Base-by-base conservation (phyloP, 2,329 filamentous ascomycete species). In the Apiospora aurea region DNA sequence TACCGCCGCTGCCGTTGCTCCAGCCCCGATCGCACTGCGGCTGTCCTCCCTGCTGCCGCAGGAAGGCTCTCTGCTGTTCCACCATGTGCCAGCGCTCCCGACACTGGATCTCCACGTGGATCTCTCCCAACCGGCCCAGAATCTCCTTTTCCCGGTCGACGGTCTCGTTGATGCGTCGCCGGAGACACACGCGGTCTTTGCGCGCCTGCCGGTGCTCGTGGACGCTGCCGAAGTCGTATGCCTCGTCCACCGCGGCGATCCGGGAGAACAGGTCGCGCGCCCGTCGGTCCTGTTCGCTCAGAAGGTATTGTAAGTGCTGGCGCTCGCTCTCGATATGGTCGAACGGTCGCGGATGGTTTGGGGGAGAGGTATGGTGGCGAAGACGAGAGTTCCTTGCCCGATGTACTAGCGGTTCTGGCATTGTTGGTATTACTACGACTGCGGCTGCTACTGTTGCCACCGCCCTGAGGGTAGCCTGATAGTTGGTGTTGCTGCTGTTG, bases 91-190 rank as follows among this genome's bases (percentile, higher is more conserved):
- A 83, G 2, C 82, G 78, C 69, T 85, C 83, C 3, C 83, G 81
- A 51, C 82, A 84, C 74, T 85, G 83, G 18, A 87, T 83, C 77
- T 90, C 87, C 21, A 85, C 78, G 46, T 84, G 81, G 18, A 90
- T 75, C 72, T 89, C 87, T 16, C 83, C 80, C n/a, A 90, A 79
- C 2, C 87, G 81, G 21, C 80, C 72, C 51, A 86, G 77, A 8
- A 88, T 83, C 21, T 80, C 75, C 70, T 80, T 83, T 75, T 90
- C 85, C 75, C 89, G 85, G 70, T 83, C 80, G 2, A 83, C 83
- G 0, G 82, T 83, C 61, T 85, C 81, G n/a, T 79, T 76, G 44
- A 90, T 82, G 72, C 83, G 83, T 69, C 79, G 79, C 67, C 79
- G 83, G 14, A 89, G 72, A 71, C 84, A 80, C 2, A 79, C 78